Base-by-base conservation (phyloP, 768 basidiomycete species). In the Gloeostereum incarnatum region DNA sequence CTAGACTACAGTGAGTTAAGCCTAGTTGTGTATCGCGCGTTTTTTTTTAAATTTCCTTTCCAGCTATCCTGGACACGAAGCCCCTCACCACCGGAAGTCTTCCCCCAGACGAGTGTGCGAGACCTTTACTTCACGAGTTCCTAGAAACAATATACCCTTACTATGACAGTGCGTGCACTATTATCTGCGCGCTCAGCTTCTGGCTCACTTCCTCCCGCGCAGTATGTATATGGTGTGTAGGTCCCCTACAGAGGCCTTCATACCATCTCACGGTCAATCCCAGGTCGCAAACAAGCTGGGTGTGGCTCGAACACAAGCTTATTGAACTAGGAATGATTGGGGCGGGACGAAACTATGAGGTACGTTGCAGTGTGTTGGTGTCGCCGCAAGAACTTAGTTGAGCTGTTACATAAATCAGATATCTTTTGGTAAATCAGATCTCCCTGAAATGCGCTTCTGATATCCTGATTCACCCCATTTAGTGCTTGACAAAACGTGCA, bases 271-370 rank as follows among this genome's bases (percentile, higher is more conserved):
- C 19, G 6, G n/a, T n/a, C n/a, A n/a, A n/a, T 16, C 24, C n/a
- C 44, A 84, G 81, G 82, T 81, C 78, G 1, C 84, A 88, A 53
- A 91, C 89, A 3, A 80, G 76, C 45, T 91, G 89, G 89, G 67
- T 86, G 35, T 91, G 88, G 88, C 65, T 91, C 13, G 88, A 91
- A 61, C 75, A 78, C 11, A 93, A 91, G 56, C 66, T 94, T 6
- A 78, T 86, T 9, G 90, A 92, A 55, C 67, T 92, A 6, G 86
- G 77, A 13, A 88, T 92, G 78, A 58, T 91, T 13, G 89, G 88
- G 10, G 71, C 74, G 0, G 62, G 68, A 36, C 64, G 68, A 47
- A 75, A 69, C 48, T 91, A 91, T 52, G 74, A 85, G 62, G 86
- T 82, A 43, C 32, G 55, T 46, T 2, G 25, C 8, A 49, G 31